Percentiles rank a stretch among this genome's conserved stretches.
Conservation (phyloP, 805 yeast genomes). For the Metschnikowia hibisci region DNA sequence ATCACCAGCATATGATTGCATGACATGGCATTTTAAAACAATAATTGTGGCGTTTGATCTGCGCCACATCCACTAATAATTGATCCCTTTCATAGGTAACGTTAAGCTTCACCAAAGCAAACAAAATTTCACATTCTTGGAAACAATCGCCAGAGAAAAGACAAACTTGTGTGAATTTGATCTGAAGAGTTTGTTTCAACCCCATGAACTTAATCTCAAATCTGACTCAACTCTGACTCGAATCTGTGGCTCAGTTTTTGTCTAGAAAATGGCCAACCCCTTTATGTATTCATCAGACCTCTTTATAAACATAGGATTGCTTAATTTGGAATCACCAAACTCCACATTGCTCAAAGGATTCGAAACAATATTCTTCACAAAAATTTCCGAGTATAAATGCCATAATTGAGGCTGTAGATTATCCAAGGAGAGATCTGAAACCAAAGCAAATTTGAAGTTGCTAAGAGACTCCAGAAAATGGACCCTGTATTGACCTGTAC, state of each 20-base stretch:
- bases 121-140: too few species aligned
- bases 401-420: conserved; percentile 52
- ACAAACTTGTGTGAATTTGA: too few species aligned
- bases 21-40: too few species aligned
- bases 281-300: conserved; percentile 48
- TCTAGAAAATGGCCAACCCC: conserved; percentile 27
- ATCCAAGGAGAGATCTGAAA: conserved; percentile 62
- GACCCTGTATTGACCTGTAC: conserved; percentile 74
- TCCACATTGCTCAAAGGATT: conserved; percentile 56
- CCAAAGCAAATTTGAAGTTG: conserved; percentile 68
- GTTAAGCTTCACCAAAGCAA: not conserved
- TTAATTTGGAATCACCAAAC: conserved; percentile 51
- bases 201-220: too few species aligned
- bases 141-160: too few species aligned
- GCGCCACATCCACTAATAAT: too few species aligned
- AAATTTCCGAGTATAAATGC: conserved; percentile 57
- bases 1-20: too few species aligned
- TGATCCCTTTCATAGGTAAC: not conserved
- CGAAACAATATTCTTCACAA: conserved; percentile 56
- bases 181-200: too few species aligned
- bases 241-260: not conserved
- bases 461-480: conserved; percentile 80
- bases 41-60: too few species aligned
- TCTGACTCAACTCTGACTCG: not conserved
- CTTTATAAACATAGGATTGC: conserved; percentile 51